Base-by-base conservation (phyloP, 2,329 filamentous ascomycete genomes). In the Pseudogymnoascus sp. region DNA sequence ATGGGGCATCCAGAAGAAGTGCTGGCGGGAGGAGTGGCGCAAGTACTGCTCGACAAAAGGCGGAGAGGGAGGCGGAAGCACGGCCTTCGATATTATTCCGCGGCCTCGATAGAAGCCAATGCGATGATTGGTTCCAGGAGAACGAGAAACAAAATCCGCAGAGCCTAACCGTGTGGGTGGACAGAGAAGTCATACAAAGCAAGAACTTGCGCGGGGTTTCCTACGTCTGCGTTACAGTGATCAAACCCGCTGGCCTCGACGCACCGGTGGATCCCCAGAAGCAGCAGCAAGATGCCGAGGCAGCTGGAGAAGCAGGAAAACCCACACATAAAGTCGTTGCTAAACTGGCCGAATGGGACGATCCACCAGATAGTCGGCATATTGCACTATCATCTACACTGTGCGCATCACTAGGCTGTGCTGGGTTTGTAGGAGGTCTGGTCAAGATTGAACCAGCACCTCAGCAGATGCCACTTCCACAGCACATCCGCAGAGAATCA, bases 401-500 rank as follows among this genome's bases (percentile, higher is more conserved):
- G 5, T 95, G 89, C 71, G 81, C 82, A 28, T 82, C 88, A 0
- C 78, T 99, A 19, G 86, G 85, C 2, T 84, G 82, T 58, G 76
- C 82, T 37, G 85, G 84, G 1, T 80, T 95, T 58, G 88, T 95
- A 8, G 94, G 94, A 10, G 90, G 91, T 0, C 83, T 97, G 39
- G 82, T 96, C 60, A 90, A 92, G 63, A 79, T 99, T 28, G 91
- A 97, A 70, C 85, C 89, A 8, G 92, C 92, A 0, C 84, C 89
- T 12, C 76, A 80, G 38, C 88, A 87, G 58, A 75, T 90, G n/a
- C 78, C 85, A 5, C 83, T 34, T 41, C 35, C 57, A 39, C 64
- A 58, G 35, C 68, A 71, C 59, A 64, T n/a, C 59, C 65, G 23
- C 68, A 67, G 62, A 62, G 57, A 63, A 65, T 58, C 9, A 84